Percentiles rank a stretch among this genome's conserved stretches.
These are phyloP conservation scores for Camellia lanceoleosa DNA, from an alignment of 148 eudicot species.

Conservation along the genomic window DNA sequence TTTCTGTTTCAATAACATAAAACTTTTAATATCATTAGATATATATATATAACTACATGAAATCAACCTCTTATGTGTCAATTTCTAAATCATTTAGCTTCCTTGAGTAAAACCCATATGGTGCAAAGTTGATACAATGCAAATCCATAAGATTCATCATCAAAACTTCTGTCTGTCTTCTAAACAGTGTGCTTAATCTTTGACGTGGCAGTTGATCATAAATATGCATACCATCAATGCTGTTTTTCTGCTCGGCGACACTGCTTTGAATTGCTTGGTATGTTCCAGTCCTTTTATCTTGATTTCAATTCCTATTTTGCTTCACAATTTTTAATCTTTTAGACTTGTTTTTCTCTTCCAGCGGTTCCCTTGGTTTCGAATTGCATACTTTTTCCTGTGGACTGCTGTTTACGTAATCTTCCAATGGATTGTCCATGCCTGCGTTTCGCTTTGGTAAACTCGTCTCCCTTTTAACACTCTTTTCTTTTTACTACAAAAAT, in stretches of 20 bases:
- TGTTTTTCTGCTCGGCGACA: conserved; percentile 78
- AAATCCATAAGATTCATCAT: too few species aligned
- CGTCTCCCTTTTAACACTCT: background rate
- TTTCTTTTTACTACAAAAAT: background rate
- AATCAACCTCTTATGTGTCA: too few species aligned
- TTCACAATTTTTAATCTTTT: conserved; percentile 7
- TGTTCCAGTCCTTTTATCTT: conserved; percentile 17
- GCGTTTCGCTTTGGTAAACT: conserved; percentile 62
- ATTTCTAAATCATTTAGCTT: too few species aligned
- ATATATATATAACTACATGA: too few species aligned
- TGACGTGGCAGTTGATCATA: conserved; percentile 53
- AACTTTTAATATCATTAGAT: too few species aligned
- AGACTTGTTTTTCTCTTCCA: conserved; percentile 23
- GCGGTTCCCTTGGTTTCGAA: conserved; percentile 94
- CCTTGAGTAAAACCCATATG: too few species aligned
- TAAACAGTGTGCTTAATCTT: conserved; percentile 5
- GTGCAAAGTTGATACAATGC: too few species aligned
- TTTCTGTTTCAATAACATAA: too few species aligned
- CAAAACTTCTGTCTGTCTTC: background rate
- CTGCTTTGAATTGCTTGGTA: conserved; percentile 80
- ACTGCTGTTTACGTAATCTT: conserved; percentile 66
- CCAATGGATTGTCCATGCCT: conserved; percentile 82
- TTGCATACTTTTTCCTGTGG: conserved; percentile 83
- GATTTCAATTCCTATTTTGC: background rate
- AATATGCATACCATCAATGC: conserved; percentile 86